Evolutionary conservation across 2,329 filamentous ascomycete genomes (phyloP).

Genomic region (Torrubiellomyces zombiae): DNA sequence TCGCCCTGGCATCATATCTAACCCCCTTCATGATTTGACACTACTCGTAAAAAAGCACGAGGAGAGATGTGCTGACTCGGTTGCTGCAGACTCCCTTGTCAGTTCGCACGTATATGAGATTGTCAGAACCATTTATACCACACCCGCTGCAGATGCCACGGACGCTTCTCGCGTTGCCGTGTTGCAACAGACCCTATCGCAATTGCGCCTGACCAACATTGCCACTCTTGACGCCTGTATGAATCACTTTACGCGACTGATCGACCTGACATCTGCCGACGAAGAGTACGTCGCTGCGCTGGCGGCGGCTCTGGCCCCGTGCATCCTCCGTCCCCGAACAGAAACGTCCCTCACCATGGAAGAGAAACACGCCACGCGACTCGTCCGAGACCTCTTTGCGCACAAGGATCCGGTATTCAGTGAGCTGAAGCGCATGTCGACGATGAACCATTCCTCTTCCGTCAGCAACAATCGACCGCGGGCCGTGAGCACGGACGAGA

Average conservation of each 20-base stretch:
- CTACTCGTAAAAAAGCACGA: too few relatives aligned
- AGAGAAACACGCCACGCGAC: constrained; percentile 79
- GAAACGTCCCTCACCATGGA: constrained; percentile 90
- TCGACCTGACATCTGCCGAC: constrained; percentile 91
- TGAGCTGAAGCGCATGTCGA: constrained; percentile 81
- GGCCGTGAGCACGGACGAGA: constrained; percentile 88
- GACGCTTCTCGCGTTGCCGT: constrained; percentile 74
- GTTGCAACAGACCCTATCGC: constrained; percentile 86
- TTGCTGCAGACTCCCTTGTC: constrained; percentile 68
- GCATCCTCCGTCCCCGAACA: constrained; percentile 69
- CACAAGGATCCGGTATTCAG: constrained; percentile 94
- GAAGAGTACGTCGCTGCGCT: constrained; percentile 67
- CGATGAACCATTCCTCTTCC: constrained; percentile 48
- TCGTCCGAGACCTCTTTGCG: constrained; percentile 80
- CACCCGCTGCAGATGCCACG: constrained; percentile 57
- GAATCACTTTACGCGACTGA: constrained; percentile 92
- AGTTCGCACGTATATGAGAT: constrained; percentile 98
- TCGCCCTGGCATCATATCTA: too few relatives aligned
- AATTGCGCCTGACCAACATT: constrained; percentile 90
- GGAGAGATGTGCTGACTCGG: constrained; percentile 14
- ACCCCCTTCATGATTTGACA: too few relatives aligned
- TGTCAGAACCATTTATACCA: constrained; percentile 89
- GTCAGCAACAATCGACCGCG: constrained; percentile 47
- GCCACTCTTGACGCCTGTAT: constrained; percentile 96
- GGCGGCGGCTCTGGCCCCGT: constrained; percentile 61